Evolutionary conservation across 2,329 filamentous ascomycete genomes (phyloP), one percentile per base, ranked within the genome.

Genomic region (Colletotrichum somersetense): DNA sequence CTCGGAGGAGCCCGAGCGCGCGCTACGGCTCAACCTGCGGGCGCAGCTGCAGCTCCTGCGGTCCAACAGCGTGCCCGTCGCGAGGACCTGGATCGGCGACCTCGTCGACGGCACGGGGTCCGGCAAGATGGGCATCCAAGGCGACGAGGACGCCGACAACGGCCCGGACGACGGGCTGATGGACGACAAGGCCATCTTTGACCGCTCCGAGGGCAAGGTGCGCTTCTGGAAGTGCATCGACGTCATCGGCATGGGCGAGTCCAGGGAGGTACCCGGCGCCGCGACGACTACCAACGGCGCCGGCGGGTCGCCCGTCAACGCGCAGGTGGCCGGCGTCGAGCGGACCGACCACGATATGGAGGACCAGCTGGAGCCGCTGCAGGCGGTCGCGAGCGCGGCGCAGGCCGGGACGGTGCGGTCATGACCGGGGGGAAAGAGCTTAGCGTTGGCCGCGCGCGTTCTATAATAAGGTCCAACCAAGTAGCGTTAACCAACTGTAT

Each of bases 1-100:
- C 2, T 86, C 87, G 0, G 85, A 88, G 58, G 84, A 89, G 63
- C 89, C 90, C 0, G 89, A 90, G 77, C 84, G 89, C 16, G 83
- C 85, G 5, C 77, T 89, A 65, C 81, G 85, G 42, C 79, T 89
- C 14, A 89, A 89, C 73, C 78, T 85, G 30, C 81, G 87, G 14
- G 87, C 87, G 3, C 76, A 84, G 4, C 77, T 88, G 74, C 86
- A 89, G 80, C 20, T 89, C 7, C 75, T 92, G 8, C 82, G 90
- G 0, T 79, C 78, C 33, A 88, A 88, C 64, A 82, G 80, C 2
- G 79, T 90, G 1, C 77, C 83, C 0, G 83, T 91, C 1, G 83
- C 83, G 0, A 80, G 84, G 11, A 91, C 89, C 0, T 86, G 82
- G 79, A 75, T 80, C 4, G 84, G 79, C 35, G 88, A 89, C 62